Conservation (phyloP, 345 rosid genomes). For the Arabidopsis thaliana region TAIR10.1 NC_003076.8:15459001-15459500, state of each 20-base stretch:
- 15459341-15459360: slow-evolving; percentile 78
- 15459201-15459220: slow-evolving; percentile 1
- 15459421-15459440: slow-evolving; percentile 78
- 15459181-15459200: slow-evolving; percentile 67
- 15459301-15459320: slow-evolving; percentile 21
- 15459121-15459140: slow-evolving; percentile 86
- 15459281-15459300: slow-evolving; percentile 1
- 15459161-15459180: slow-evolving; percentile 67
- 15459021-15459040: slow-evolving; percentile 14
- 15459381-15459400: slow-evolving; percentile 94
- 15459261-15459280: not conserved
- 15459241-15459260: slow-evolving; percentile 3
- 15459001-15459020: slow-evolving; percentile 2
- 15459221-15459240: slow-evolving; percentile 10
- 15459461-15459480: slow-evolving; percentile 69
- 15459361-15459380: slow-evolving; percentile 81
- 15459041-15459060: slow-evolving; percentile 71
- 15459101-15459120: slow-evolving; percentile 55
- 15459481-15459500: slow-evolving; percentile 60
- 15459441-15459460: slow-evolving; percentile 89
- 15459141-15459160: slow-evolving; percentile 77
- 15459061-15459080: slow-evolving; percentile 82
- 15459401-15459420: slow-evolving; percentile 88
- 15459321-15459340: slow-evolving; percentile 35
- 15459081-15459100: slow-evolving; percentile 44